Percentiles rank a stretch among this genome's conserved stretches.
Evolutionary conservation across 78 protist genomes (phyloP).

Genomic region (Salpingoeca rosetta): DNA sequence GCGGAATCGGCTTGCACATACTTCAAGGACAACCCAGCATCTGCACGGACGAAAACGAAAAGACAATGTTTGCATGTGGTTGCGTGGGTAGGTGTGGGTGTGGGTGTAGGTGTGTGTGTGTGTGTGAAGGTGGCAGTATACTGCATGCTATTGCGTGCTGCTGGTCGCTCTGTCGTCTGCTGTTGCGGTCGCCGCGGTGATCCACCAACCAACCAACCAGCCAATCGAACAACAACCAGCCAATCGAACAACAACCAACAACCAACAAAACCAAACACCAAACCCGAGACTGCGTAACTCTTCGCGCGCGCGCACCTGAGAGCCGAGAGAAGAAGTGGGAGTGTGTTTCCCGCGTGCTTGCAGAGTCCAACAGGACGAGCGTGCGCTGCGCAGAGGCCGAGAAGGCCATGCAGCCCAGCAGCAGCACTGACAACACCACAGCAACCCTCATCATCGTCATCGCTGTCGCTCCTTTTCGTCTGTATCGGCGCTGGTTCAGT

Average conservation of each 20-base stretch:
- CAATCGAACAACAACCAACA: background rate
- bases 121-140: background rate
- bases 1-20: slow-evolving; percentile 16
- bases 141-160: background rate
- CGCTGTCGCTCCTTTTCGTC: background rate
- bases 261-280: background rate
- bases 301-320: slow-evolving; percentile 8
- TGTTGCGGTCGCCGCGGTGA: background rate
- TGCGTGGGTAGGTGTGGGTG: background rate
- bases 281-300: background rate
- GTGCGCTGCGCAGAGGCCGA: background rate
- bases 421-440: background rate
- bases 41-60: slow-evolving; percentile 1
- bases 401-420: background rate
- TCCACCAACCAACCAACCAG: too few relatives aligned
- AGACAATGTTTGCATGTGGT: background rate
- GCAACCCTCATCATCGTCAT: background rate
- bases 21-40: slow-evolving; percentile 35
- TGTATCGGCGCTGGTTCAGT: too few relatives aligned
- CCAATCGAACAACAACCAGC: background rate
- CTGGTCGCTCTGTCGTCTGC: background rate
- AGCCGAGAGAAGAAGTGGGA: slow-evolving; percentile 42
- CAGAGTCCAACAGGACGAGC: slow-evolving; percentile 35
- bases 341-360: slow-evolving; percentile 22
- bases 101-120: background rate